Conservation (phyloP, 1,139 yeast species). For the Taphrina betulina region DNA sequence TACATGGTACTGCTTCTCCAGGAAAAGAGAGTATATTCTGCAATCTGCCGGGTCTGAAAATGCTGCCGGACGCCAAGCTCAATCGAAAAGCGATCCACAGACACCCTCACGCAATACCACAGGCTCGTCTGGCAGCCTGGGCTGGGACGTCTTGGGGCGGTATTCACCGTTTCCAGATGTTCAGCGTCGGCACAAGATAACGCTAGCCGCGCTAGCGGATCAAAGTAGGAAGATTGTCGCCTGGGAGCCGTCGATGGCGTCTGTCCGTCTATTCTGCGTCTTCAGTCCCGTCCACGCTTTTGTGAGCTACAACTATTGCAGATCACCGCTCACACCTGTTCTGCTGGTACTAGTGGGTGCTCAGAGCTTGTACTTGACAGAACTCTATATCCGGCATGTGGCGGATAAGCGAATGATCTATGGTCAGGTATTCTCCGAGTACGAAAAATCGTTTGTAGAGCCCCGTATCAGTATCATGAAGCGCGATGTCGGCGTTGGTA, state of each 20-base stretch:
- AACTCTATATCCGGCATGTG: constrained; percentile 52
- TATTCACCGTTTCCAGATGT: too few relatives aligned
- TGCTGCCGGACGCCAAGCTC: neutral
- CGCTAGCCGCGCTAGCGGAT: neutral
- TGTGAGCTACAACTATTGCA: constrained; percentile 48
- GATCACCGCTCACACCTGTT: constrained; percentile 46
- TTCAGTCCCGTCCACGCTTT: constrained; percentile 58
- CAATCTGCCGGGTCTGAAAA: neutral
- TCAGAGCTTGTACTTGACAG: constrained; percentile 43
- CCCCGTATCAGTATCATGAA: constrained; percentile 57
- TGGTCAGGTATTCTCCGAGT: constrained; percentile 64
- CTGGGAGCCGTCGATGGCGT: constrained; percentile 61
- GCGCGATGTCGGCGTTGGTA: constrained; percentile 60
- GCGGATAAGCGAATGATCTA: constrained; percentile 62
- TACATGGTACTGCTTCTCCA: constrained; percentile 18
- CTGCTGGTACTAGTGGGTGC: constrained; percentile 48
- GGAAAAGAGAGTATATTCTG: constrained; percentile 5
- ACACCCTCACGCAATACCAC: neutral
- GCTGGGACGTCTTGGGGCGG: too few relatives aligned
- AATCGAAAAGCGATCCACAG: too few relatives aligned
- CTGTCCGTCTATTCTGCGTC: constrained; percentile 51
- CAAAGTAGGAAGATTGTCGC: constrained; percentile 39
- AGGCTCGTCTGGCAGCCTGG: neutral
- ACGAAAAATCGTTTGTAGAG: constrained; percentile 62
- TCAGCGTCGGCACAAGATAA: too few relatives aligned